These are phyloP conservation scores for Crassisporium funariophilum DNA, from an alignment of 768 basidiomycete genomes.

Conservation along the genomic window DNA sequence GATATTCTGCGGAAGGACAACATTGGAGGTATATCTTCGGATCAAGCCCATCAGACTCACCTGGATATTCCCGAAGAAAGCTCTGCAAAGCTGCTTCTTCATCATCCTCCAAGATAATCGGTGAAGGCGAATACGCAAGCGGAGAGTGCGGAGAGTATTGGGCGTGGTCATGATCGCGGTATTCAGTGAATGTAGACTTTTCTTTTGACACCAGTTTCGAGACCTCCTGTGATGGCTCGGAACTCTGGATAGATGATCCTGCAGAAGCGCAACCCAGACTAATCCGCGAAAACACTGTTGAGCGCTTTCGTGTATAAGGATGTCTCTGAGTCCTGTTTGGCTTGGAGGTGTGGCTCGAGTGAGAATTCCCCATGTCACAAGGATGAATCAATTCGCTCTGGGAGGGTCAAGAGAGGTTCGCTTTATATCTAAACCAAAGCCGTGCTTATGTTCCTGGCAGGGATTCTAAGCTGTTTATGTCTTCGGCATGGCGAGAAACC, in stretches of 20 bases:
- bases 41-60: conserved; percentile 18
- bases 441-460: conserved; percentile 22
- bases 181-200: conserved; percentile 24
- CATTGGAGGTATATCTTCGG: neutral
- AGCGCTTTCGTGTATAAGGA: conserved; percentile 34
- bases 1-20: conserved; percentile 49
- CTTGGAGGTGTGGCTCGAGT: conserved; percentile 20
- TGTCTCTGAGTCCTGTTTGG: conserved; percentile 16
- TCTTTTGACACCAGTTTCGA: conserved; percentile 33
- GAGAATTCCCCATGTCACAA: conserved; percentile 35
- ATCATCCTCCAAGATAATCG: conserved; percentile 28
- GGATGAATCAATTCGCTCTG: conserved; percentile 6
- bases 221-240: conserved; percentile 41
- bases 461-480: conserved; percentile 16
- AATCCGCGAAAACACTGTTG: conserved; percentile 38
- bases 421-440: conserved; percentile 21
- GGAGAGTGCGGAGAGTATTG: conserved; percentile 19
- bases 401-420: conserved; percentile 9
- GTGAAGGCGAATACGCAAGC: conserved; percentile 29
- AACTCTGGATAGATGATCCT: conserved; percentile 34
- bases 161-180: conserved; percentile 20
- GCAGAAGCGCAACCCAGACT: conserved; percentile 42
- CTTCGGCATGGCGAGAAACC: conserved; percentile 15
- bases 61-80: conserved; percentile 50
- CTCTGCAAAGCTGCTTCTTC: conserved; percentile 45